These are phyloP conservation scores for Acacia concinna DNA, from an alignment of 331 rosid genomes.

Conservation along the genomic window DNA sequence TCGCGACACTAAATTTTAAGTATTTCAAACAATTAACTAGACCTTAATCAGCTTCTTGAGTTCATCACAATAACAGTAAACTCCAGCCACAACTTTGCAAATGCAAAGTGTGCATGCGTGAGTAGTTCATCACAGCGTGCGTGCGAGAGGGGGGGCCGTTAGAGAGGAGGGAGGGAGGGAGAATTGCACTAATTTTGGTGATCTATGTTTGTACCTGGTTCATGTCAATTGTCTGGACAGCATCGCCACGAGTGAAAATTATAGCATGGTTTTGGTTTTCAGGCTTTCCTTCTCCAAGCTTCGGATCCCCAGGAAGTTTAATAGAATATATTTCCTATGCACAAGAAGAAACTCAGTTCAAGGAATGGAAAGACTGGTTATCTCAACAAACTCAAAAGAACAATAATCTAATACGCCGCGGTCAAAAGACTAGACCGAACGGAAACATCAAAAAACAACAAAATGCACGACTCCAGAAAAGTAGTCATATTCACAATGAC, in stretches of 20 bases:
- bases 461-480: background rate
- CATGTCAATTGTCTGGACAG: conserved; percentile 98
- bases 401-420: background rate
- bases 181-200: background rate
- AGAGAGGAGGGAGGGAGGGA: background rate
- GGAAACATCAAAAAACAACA: background rate
- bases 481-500: background rate
- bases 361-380: background rate
- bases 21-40: background rate
- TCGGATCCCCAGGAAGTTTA: conserved; percentile 97
- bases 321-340: conserved; percentile 83
- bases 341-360: conserved; percentile 18
- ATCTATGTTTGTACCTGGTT: conserved; percentile 65
- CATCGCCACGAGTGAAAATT: conserved; percentile 94
- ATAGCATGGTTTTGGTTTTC: conserved; percentile 99
- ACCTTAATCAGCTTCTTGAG: background rate
- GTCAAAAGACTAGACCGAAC: background rate
- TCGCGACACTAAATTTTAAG: background rate
- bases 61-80: background rate
- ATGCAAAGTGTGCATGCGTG: background rate
- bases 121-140: too few relatives aligned
- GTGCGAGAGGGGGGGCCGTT: background rate
- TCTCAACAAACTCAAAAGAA: background rate
- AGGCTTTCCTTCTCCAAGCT: conserved; percentile 99
- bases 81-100: background rate